A percentile compares a stretch with the other conserved stretches of the same genome.
Evolutionary conservation across 1,284 basidiomycete genomes (phyloP).

Genomic region (Ganoderma boninense): DNA sequence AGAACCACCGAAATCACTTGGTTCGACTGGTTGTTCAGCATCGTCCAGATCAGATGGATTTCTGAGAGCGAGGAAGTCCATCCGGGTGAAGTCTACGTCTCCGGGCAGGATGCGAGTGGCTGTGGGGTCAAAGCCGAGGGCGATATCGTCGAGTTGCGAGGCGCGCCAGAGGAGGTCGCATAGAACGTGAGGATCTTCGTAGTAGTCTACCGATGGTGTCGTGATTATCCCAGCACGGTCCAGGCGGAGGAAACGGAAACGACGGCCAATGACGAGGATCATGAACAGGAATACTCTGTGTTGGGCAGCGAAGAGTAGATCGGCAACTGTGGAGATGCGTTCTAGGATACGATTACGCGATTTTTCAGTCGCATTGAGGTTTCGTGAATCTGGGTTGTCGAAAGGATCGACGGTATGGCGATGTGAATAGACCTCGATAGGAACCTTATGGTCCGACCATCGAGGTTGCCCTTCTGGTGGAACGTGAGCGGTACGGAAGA

Average conservation of each 20-base stretch:
- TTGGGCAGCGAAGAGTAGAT: too few species aligned
- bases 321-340: too few species aligned
- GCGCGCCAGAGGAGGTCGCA: not conserved
- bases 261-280: conserved; percentile 15
- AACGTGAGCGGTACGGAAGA: not conserved
- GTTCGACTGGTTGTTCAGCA: not conserved
- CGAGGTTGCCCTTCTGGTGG: not conserved
- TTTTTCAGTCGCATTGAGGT: too few species aligned
- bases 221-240: conserved; percentile 18
- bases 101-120: not conserved
- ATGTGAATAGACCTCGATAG: not conserved
- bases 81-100: not conserved
- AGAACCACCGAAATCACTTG: not conserved
- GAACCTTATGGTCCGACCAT: conserved; percentile 43
- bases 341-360: too few species aligned
- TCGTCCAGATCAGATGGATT: too few species aligned
- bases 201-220: conserved; percentile 1
- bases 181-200: not conserved
- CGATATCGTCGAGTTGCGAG: not conserved
- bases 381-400: too few species aligned
- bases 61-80: not conserved
- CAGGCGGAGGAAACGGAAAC: conserved; percentile 21
- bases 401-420: too few species aligned
- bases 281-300: conserved; percentile 4
- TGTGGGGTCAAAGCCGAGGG: conserved; percentile 9